phyloP scores from a whole-genome alignment of 2,329 filamentous ascomycete genomes.

The Botrytis galanthina region DNA sequence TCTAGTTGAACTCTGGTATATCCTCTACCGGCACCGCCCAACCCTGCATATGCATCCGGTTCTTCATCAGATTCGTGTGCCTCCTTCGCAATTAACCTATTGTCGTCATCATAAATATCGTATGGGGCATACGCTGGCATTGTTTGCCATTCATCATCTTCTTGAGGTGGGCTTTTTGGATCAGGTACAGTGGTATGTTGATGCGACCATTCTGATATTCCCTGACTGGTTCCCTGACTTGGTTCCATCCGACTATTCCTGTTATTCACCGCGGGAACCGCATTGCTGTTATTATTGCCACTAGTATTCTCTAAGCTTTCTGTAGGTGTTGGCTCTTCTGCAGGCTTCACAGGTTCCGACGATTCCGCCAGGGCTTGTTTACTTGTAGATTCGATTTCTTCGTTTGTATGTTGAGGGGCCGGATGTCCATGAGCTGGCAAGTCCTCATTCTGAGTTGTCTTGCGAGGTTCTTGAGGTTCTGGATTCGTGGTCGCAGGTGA shows the following conservation, averaged over 20 bases:
- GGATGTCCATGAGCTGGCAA: conserved; percentile 10
- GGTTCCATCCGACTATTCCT: not conserved
- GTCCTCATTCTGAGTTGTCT: conserved; percentile 7
- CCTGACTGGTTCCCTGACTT: conserved; percentile 28
- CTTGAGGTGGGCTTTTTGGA: conserved; percentile 51
- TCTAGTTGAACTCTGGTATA: conserved; percentile 95
- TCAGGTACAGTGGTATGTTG: conserved; percentile 65
- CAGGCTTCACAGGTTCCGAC: conserved; percentile 13
- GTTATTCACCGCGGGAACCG: not conserved
- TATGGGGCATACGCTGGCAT: conserved; percentile 94
- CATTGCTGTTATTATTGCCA: conserved; percentile 5
- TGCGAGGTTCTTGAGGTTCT: conserved; percentile 23
- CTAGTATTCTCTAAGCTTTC: conserved; percentile 9
- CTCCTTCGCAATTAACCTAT: conserved; percentile 80
- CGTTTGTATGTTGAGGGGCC: conserved; percentile 7
- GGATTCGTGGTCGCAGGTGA: conserved; percentile 28
- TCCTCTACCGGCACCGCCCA: conserved; percentile 88
- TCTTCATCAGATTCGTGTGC: conserved; percentile 67
- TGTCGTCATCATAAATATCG: conserved; percentile 94
- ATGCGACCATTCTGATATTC: conserved; percentile 82
- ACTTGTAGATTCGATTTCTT: conserved; percentile 19
- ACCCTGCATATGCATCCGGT: conserved; percentile 67
- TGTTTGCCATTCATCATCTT: conserved; percentile 79
- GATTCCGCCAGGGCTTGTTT: conserved; percentile 18
- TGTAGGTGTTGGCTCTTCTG: not conserved